phyloP scores from a whole-genome alignment of 1,284 basidiomycete species.

The Ustilago curta region DNA sequence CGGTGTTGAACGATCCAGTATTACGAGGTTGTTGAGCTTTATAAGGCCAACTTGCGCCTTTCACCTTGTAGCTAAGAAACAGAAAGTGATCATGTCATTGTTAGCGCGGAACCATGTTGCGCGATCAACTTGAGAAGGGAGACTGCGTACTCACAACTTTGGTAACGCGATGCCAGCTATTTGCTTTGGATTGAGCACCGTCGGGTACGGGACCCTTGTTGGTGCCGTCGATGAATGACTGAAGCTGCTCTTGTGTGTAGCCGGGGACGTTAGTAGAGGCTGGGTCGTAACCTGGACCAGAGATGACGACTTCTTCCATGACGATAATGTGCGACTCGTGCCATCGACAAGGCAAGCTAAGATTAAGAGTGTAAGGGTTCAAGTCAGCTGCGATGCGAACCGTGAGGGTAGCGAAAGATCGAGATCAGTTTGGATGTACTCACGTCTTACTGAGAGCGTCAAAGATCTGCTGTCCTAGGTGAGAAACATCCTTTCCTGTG shows the following conservation, averaged over 20 bases:
- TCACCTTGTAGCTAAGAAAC: conserved; percentile 55
- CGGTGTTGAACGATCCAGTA: background rate
- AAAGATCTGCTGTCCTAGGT: conserved; percentile 60
- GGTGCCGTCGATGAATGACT: conserved; percentile 48
- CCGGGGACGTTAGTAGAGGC: conserved; percentile 60
- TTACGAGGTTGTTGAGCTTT: background rate
- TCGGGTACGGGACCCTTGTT: conserved; percentile 31
- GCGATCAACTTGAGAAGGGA: background rate
- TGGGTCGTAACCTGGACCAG: conserved; percentile 57
- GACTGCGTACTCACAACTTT: conserved; percentile 57
- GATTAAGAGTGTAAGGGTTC: background rate
- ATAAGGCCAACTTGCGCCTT: conserved; percentile 50
- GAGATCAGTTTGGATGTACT: conserved; percentile 21
- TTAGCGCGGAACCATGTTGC: background rate
- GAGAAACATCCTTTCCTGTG: conserved; percentile 56
- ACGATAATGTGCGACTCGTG: conserved; percentile 67
- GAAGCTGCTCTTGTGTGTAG: conserved; percentile 51
- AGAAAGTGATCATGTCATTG: background rate
- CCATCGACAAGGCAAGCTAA: conserved; percentile 66
- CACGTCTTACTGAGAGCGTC: conserved; percentile 68
- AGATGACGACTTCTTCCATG: conserved; percentile 67
- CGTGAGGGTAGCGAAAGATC: background rate
- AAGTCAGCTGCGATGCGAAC: background rate
- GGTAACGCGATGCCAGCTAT: conserved; percentile 61
- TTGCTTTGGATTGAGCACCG: conserved; percentile 57